Base-by-base conservation (phyloP, 139 green algal genomes). In the Ettlia oleoabundans region DNA sequence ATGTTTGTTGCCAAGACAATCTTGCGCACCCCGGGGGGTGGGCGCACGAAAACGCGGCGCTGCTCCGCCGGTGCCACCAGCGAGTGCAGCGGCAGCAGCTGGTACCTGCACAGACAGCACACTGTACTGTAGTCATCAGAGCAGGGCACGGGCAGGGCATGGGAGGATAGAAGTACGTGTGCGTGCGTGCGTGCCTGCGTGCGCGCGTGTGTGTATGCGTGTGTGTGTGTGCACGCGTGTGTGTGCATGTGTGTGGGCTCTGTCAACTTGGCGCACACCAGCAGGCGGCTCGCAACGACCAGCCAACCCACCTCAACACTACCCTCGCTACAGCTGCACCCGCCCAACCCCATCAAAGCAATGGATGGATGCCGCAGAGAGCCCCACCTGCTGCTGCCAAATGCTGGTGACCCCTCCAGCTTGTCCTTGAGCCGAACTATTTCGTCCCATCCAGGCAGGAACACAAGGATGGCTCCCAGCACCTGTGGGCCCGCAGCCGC, bases 1-100 rank as follows among this genome's bases (percentile, higher is more conserved):
- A 97, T 95, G 84, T 97, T 97, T 52, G 94, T 97, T n/a, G 93
- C 79, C 32, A 96, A 84, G 37, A 97, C 89, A 30, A 97, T 86
- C 88, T 97, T 97, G 78, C 92, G 89, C 35, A 92, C 82, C 26
- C 91, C 90, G 0, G 33, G 4, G 3, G 90, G 89, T 21, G 94
- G 90, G 15, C 89, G 76, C 38, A 87, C 38, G 75, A 95, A 95
- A 51, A 94, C 92, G 41, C 84, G 86, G 38, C 88, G 85, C 81
- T 94, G 91, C 42, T 96, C 93, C 18, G 85, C 78, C 0, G 88
- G 73, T 13, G 93, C 80, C 28, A 97, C 91, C 87, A 94, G 91
- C 4, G 88, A 94, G 87, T 97, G 94, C 51, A 97, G 84, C 10
- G 91, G 89, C 58, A 97, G 88, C 26, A 97, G 52, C 28, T 65